A percentile compares a stretch with the other conserved stretches of the same genome.
Conservation (phyloP, 192 early-diverging fungal species). For the Ambispora gerdemannii region DNA sequence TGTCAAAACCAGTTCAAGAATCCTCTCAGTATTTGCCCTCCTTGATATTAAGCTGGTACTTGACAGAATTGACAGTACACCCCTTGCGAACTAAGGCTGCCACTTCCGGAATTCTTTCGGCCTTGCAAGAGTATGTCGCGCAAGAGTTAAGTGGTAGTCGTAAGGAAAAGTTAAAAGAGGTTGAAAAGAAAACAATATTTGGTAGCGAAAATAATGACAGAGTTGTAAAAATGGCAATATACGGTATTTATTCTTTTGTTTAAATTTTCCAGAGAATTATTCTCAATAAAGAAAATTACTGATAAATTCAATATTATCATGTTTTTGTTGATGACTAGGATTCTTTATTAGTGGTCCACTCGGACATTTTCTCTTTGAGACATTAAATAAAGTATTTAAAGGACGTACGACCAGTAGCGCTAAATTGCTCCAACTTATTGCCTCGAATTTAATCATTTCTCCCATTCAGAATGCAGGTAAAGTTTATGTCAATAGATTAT, state of each 20-base stretch:
- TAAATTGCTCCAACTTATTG: conserved; percentile 71
- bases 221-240: conserved; percentile 77
- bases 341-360: conserved; percentile 79
- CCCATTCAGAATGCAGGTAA: conserved; percentile 83
- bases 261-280: too few species aligned
- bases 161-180: conserved; percentile 37
- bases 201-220: conserved; percentile 55
- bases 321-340: conserved; percentile 48
- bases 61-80: conserved; percentile 54
- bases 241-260: conserved; percentile 50
- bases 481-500: conserved; percentile 3
- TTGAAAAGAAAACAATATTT: not conserved
- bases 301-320: too few species aligned
- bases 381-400: conserved; percentile 71
- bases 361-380: conserved; percentile 75
- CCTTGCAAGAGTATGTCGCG: conserved; percentile 76
- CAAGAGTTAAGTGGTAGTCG: conserved; percentile 54
- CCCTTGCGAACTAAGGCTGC: conserved; percentile 80
- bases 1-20: too few species aligned
- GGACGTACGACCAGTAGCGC: conserved; percentile 60
- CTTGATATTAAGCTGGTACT: conserved; percentile 64
- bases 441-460: conserved; percentile 73
- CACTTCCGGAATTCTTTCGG: conserved; percentile 72
- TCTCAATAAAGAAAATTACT: too few species aligned
- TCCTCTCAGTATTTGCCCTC: too few species aligned